Evolutionary conservation across 2,329 filamentous ascomycete species (phyloP).

Genomic region (Truncatella angustata): DNA sequence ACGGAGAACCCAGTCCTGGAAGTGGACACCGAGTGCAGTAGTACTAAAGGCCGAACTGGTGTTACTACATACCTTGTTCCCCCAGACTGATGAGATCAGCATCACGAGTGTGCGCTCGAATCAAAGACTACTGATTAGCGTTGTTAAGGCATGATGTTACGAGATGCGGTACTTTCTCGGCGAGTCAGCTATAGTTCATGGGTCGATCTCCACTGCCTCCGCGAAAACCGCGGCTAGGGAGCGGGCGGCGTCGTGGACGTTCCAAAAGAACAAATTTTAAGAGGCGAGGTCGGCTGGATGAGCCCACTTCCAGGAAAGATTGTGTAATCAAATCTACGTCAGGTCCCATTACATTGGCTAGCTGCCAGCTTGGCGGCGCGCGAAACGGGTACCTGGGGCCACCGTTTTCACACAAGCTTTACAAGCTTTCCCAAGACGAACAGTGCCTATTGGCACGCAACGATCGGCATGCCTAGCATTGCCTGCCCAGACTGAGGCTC

Average conservation of each 20-base stretch:
- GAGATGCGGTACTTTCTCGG: slow-evolving; percentile 6
- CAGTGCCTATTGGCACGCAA: background rate
- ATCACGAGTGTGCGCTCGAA: background rate
- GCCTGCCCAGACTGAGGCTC: background rate
- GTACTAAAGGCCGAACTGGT: background rate
- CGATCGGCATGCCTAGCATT: background rate
- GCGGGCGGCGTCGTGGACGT: background rate
- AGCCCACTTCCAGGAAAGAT: background rate
- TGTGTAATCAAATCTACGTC: background rate
- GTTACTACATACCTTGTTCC: slow-evolving; percentile 6
- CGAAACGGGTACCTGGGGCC: background rate
- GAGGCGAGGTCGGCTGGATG: background rate
- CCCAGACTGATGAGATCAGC: slow-evolving; percentile 3
- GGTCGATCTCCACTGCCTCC: background rate
- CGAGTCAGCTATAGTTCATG: background rate
- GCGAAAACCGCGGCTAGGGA: background rate
- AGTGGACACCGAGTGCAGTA: background rate
- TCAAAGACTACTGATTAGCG: slow-evolving; percentile 4
- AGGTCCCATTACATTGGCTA: background rate
- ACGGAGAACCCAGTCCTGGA: slow-evolving; percentile 4
- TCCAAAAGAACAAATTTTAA: background rate
- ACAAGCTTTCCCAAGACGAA: background rate
- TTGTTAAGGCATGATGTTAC: background rate
- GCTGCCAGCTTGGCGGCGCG: background rate
- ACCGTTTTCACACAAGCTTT: background rate